Evolutionary conservation across 2,329 filamentous ascomycete genomes (phyloP), one percentile per base, ranked within the genome.

Genomic region (Hypomyces perniciosus): DNA sequence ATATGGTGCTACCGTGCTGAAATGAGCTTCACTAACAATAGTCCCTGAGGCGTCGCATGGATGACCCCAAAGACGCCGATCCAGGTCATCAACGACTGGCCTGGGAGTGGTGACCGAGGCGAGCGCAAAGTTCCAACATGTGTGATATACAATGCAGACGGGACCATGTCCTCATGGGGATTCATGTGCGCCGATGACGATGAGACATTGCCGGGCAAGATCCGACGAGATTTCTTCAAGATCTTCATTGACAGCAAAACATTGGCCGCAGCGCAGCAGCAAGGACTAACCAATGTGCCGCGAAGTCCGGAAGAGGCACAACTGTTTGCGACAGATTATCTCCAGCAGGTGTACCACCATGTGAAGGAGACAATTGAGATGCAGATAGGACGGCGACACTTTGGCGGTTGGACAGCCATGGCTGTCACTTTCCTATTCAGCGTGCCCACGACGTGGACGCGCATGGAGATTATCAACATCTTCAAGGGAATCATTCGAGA

Each of bases 401-500:
- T 59, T 48, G 62, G 63, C 2, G 70, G 71, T 8, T 79, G 76
- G 76, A 59, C 57, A n/a, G 61, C 60, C 37, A 68, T 76, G 48
- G 64, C 64, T 0, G 72, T 81, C 2, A 71, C 75, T 37, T 82
- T 80, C 56, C 63, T 80, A 7, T 81, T 81, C 62, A 77, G 74
- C 42, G 77, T 80, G 1, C 79, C 79, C 0, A 81, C 78, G 1
- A 81, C 78, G 0, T 82, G 78, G 78, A 69, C 68, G 8, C 73
- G 65, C 2, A 66, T 75, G 51, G 68, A 69, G 6, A 72, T 74
- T 2, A 73, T 80, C 46, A 78, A 80, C 60, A 64, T 61, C 5
- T 81, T 79, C 63, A 75, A 75, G 51, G 58, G 59, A 1, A 71
- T 77, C 30, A 72, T 80, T 3, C 57, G 61, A 10, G 61, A 68